Percentiles rank a stretch among this genome's conserved stretches.
phyloP scores from a whole-genome alignment of 164 flowering plant genomes.

The Santalum album region DNA sequence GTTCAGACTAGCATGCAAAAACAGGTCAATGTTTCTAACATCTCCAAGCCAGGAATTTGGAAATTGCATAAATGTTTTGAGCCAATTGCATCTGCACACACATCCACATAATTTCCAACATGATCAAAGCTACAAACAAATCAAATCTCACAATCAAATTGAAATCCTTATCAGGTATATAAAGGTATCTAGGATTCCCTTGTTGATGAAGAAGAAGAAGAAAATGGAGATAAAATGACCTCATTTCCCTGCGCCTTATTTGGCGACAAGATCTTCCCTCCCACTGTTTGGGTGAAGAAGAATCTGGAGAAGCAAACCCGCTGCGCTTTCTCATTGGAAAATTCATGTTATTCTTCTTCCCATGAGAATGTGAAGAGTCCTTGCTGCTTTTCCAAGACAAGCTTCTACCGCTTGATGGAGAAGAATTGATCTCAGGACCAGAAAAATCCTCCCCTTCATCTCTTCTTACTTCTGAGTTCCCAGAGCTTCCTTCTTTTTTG shows the following conservation, averaged over 20 bases:
- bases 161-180: too few relatives aligned
- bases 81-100: not conserved
- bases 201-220: not conserved
- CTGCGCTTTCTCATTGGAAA: slow-evolving; percentile 29
- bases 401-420: slow-evolving; percentile 39
- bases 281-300: slow-evolving; percentile 37
- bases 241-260: slow-evolving; percentile 47
- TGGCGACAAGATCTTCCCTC: slow-evolving; percentile 76
- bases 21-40: not conserved
- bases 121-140: not conserved
- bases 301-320: slow-evolving; percentile 28
- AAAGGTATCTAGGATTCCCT: too few relatives aligned
- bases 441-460: slow-evolving; percentile 29
- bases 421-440: slow-evolving; percentile 42
- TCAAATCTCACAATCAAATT: too few relatives aligned
- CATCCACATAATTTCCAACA: not conserved
- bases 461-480: slow-evolving; percentile 17
- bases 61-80: not conserved
- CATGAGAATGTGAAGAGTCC: slow-evolving; percentile 23
- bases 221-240: slow-evolving; percentile 28
- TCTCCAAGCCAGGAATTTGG: not conserved
- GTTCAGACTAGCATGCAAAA: too few relatives aligned
- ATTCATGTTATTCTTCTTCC: slow-evolving; percentile 30
- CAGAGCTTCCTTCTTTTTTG: slow-evolving; percentile 22
- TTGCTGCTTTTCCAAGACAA: slow-evolving; percentile 76